Percentiles rank a stretch among this genome's conserved stretches.
phyloP scores from a whole-genome alignment of 257 asterid species.

The Solanum habrochaites region DNA sequence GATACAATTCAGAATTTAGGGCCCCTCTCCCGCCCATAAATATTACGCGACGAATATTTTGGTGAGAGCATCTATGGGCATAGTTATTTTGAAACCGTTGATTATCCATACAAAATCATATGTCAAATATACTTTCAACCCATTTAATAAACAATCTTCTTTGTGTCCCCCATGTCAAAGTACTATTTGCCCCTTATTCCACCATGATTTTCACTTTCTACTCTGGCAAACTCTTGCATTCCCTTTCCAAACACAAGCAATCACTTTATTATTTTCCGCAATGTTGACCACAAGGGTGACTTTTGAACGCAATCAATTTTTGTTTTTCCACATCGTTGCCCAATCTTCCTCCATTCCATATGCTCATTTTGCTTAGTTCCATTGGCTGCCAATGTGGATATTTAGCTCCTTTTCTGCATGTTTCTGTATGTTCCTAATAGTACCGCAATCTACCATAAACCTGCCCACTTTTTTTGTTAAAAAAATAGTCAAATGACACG shows the following conservation, averaged over 20 bases:
- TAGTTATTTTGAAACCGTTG: constrained; percentile 43
- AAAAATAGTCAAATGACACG: too few species aligned
- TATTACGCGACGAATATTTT: constrained; percentile 29
- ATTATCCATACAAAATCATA: constrained; percentile 68
- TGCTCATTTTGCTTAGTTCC: constrained; percentile 29
- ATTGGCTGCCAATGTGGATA: constrained; percentile 56
- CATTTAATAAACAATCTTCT: constrained; percentile 57
- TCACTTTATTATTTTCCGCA: constrained; percentile 41
- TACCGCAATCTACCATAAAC: constrained; percentile 85
- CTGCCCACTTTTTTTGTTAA: too few species aligned
- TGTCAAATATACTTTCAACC: constrained; percentile 41
- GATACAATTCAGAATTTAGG: too few species aligned
- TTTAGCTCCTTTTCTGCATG: constrained; percentile 59
- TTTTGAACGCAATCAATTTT: constrained; percentile 59
- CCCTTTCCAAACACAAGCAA: constrained; percentile 67
- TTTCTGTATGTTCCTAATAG: constrained; percentile 77
- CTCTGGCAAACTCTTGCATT: constrained; percentile 33
- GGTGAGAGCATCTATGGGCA: constrained; percentile 71
- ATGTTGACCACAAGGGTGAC: constrained; percentile 56
- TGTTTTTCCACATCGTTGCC: constrained; percentile 69
- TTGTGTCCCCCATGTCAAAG: constrained; percentile 44
- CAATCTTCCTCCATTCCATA: constrained; percentile 73
- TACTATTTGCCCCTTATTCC: constrained; percentile 40
- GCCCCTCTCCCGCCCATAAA: too few species aligned
- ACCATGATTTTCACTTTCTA: constrained; percentile 38